Evolutionary conservation across 768 basidiomycete genomes (phyloP), one percentile per base, ranked within the genome.

Genomic region (Guyanaporus albipodus): DNA sequence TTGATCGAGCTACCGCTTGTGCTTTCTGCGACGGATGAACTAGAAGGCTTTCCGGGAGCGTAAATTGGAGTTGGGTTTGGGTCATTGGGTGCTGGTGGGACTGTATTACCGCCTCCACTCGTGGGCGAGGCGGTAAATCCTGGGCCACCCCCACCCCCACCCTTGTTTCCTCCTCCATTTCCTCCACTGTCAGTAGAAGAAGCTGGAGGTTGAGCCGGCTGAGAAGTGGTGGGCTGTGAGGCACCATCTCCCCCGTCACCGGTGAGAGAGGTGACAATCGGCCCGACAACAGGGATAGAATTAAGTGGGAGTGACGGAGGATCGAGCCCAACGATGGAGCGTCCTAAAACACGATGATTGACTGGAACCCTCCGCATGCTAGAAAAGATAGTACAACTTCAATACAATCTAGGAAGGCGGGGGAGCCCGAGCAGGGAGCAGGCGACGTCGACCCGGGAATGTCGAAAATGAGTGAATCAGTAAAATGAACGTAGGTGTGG

Each of bases 201-300:
- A 41, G 42, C 38, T 24, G 21, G 55, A 40, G 44, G 24, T 39
- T 10, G 39, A 51, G 21, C n/a, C n/a, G n/a, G n/a, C n/a, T n/a
- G 29, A 8, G 43, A 4, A 10, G 38, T 4, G 21, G 58, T 27
- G 15, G 55, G 34, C 41, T 46, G 46, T 22, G 38, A 3, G n/a
- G 14, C 22, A 8, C 36, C 24, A 17, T 14, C 15, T 11, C 0
- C 29, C 34, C 44, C 54, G 10, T 59, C 63, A 21, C 57, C 63
- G 22, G 74, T 31, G 26, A 77, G 22, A 19, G 71, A 60, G 18
- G 50, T 62, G 29, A 71, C 42, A 15, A 79, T 24, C 3, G 69
- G 63, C n/a, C 60, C 59, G 24, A 73, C 54, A 23, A 77, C 38
- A 3, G 77, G 73, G 29, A 76, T 56, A 8, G 72, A 66, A 46